Evolutionary conservation across 2,329 filamentous ascomycete genomes (phyloP).

Genomic region (Piedraia hortae): DNA sequence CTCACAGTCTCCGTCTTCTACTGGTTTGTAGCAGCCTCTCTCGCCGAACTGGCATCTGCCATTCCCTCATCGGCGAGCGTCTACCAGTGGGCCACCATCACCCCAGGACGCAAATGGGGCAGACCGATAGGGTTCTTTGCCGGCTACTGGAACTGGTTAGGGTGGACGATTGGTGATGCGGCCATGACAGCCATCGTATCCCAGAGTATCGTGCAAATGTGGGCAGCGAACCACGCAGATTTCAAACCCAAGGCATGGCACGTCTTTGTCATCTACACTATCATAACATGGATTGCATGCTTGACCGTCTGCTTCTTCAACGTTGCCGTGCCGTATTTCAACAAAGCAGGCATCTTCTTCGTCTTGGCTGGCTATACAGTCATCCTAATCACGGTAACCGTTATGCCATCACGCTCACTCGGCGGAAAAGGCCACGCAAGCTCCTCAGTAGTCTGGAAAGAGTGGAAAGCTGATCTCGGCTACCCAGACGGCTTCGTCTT

Average conservation of each 20-base stretch:
- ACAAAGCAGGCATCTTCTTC: constrained; percentile 22
- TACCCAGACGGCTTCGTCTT: constrained; percentile 31
- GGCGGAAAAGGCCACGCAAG: constrained; percentile 17
- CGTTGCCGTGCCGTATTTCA: constrained; percentile 25
- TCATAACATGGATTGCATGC: constrained; percentile 21
- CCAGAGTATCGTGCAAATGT: constrained; percentile 22
- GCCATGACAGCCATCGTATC: constrained; percentile 18
- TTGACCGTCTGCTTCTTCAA: constrained; percentile 24
- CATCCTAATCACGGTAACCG: constrained; percentile 27
- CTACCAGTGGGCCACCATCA: constrained; percentile 26
- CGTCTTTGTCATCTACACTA: constrained; percentile 22
- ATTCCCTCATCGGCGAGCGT: constrained; percentile 15
- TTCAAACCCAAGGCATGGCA: constrained; percentile 23
- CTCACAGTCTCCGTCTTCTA: constrained; percentile 15
- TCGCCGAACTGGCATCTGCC: constrained; percentile 22
- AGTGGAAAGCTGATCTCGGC: constrained; percentile 17
- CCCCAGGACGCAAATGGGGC: constrained; percentile 20
- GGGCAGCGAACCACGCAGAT: constrained; percentile 20
- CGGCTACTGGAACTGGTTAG: constrained; percentile 23
- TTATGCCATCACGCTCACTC: constrained; percentile 24
- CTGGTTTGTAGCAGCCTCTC: constrained; percentile 22
- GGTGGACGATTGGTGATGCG: constrained; percentile 21
- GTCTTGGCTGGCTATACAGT: too few species aligned
- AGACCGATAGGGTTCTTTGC: constrained; percentile 22
- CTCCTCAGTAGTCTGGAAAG: constrained; percentile 16